Base-by-base conservation (phyloP, 2,329 filamentous ascomycete genomes). In the Rutstroemia sydowiana region DNA sequence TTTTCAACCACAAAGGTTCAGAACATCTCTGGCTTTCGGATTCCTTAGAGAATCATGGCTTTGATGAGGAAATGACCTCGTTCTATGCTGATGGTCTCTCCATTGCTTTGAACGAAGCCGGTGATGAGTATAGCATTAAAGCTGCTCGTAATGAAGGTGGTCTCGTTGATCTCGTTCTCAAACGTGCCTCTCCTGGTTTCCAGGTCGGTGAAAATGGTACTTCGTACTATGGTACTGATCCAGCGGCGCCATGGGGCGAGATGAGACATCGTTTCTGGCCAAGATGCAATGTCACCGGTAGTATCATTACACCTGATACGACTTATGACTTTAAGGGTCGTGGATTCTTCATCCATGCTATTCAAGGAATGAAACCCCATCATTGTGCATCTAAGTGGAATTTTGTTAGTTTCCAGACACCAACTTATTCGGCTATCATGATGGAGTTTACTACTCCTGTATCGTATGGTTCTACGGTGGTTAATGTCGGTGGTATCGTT, bases 351-450 rank as follows among this genome's bases (percentile, higher is more conserved):
- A 77, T 85, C 59, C 87, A 95, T 68, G 90, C 89, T 39, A 74
- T 97, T 47, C 93, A 97, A 73, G 93, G 91, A 68, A 97, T 97
- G 92, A 98, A 98, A 78, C 93, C 93, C 36, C 93, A 98, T 69
- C 95, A 97, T 68, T 87, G 90, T 53, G 91, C 92, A 56, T 83
- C 87, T 31, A 82, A 80, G 58, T 98, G 93, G 93, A 95, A 93
- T 71, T 98, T 96, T 73, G 77, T 81, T 70, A 82, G 91, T 72
- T 95, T 96, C 74, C 91, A 97, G 68, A 85, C 88, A 11, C 85
- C 89, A 16, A 88, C 77, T 18, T 87, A 90, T 73, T 93, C 91
- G 26, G 92, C 91, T 28, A 73, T 95, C 59, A 76, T 97, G 75
- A 98, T 98, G 93, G 87, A 97, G 70, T 98, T 84, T 70, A 95